Conservation (phyloP, 768 basidiomycete species). For the Calocybe cyanea region DNA sequence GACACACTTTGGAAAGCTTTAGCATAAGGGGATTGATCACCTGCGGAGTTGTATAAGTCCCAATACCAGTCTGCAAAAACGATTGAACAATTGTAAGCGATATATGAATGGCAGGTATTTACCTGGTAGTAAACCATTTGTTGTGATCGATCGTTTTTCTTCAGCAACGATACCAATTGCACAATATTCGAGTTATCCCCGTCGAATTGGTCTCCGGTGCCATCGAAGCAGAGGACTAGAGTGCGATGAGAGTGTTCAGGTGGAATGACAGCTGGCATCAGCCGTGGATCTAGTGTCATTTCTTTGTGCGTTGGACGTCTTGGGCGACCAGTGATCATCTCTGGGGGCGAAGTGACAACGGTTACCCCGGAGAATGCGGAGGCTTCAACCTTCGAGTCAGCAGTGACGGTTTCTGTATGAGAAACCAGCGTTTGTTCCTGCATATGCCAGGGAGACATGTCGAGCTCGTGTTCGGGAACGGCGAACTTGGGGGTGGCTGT, state of each 20-base stretch:
- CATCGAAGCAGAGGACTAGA: slow-evolving; percentile 54
- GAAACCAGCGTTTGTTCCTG: slow-evolving; percentile 12
- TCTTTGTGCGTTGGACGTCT: slow-evolving; percentile 8
- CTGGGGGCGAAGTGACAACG: neutral
- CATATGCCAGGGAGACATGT: slow-evolving; percentile 9
- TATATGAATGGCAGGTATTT: neutral
- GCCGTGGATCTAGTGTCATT: slow-evolving; percentile 18
- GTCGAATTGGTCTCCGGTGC: slow-evolving; percentile 52
- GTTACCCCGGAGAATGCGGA: slow-evolving; percentile 5
- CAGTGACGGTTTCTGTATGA: slow-evolving; percentile 10
- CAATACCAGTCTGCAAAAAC: slow-evolving; percentile 41
- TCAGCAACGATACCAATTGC: slow-evolving; percentile 43
- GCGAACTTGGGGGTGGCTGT: neutral
- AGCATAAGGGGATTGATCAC: slow-evolving; percentile 32
- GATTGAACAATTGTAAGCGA: neutral
- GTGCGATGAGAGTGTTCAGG: slow-evolving; percentile 36
- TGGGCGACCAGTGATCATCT: neutral
- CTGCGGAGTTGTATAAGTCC: slow-evolving; percentile 42
- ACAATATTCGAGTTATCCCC: slow-evolving; percentile 55
- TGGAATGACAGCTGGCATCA: slow-evolving; percentile 34
- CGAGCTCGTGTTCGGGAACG: neutral
- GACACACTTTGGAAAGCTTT: slow-evolving; percentile 34
- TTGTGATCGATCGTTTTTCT: slow-evolving; percentile 47
- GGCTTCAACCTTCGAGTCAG: neutral
- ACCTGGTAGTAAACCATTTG: slow-evolving; percentile 63